These are phyloP conservation scores for Neurospora cerealis DNA, from an alignment of 495 filamentous ascomycete genomes.

Conservation along the genomic window DNA sequence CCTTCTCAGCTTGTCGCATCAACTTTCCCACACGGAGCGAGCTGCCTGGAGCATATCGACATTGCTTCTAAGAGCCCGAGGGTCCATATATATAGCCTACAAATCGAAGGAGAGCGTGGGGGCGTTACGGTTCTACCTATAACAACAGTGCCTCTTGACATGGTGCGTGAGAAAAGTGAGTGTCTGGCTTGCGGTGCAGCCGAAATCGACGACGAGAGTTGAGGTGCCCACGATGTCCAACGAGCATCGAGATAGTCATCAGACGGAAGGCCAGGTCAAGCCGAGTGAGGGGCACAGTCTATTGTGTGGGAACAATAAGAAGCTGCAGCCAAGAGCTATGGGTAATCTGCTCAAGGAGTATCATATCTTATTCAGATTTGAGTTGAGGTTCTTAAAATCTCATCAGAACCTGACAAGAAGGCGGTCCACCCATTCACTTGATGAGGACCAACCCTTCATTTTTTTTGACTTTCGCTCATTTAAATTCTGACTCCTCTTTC, in stretches of 20 bases:
- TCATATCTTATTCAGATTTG: background rate
- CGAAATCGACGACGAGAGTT: background rate
- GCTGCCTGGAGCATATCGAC: background rate
- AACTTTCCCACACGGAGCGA: background rate
- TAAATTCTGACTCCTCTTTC: background rate
- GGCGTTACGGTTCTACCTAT: background rate
- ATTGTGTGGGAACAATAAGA: background rate
- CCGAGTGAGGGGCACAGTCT: background rate
- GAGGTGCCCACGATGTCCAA: background rate
- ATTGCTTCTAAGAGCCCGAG: background rate
- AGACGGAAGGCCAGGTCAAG: background rate
- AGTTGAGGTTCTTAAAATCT: background rate
- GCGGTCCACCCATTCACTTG: background rate
- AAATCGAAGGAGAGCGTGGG: background rate
- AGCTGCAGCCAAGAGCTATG: background rate
- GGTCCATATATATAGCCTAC: background rate
- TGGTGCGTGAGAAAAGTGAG: background rate
- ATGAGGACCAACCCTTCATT: background rate
- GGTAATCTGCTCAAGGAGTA: background rate
- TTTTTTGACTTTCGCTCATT: background rate
- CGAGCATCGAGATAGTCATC: background rate
- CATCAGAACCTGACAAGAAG: background rate
- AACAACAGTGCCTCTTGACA: background rate
- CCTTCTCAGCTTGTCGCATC: background rate
- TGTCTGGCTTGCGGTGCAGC: background rate